Evolutionary conservation across 192 early-diverging fungal species (phyloP).

Genomic region (Coemansia guatemalensis): DNA sequence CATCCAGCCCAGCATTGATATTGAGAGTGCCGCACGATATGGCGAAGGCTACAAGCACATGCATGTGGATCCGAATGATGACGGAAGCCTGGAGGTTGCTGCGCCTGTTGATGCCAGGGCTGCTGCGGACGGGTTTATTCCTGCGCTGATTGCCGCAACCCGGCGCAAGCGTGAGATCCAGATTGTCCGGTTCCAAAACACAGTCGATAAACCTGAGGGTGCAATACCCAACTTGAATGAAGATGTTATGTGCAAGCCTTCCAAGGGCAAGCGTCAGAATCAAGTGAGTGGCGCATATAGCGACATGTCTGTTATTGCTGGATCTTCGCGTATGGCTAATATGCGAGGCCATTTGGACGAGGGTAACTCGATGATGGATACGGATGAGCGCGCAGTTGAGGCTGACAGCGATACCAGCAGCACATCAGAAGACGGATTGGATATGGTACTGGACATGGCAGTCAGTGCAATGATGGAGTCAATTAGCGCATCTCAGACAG

Average conservation of each 20-base stretch:
- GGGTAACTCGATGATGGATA: not conserved
- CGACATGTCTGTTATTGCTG: not conserved
- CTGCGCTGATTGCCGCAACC: slow-evolving; percentile 42
- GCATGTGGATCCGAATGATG: slow-evolving; percentile 41
- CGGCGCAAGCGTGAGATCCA: slow-evolving; percentile 53
- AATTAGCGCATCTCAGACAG: slow-evolving; percentile 38
- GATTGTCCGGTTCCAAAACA: slow-evolving; percentile 42
- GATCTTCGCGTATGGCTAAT: not conserved
- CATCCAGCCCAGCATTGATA: slow-evolving; percentile 37
- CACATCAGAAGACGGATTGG: slow-evolving; percentile 16
- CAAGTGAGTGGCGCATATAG: not conserved
- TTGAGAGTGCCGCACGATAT: slow-evolving; percentile 38
- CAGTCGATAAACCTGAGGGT: slow-evolving; percentile 36
- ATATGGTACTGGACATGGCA: slow-evolving; percentile 36
- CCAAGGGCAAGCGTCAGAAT: not conserved
- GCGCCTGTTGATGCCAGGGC: slow-evolving; percentile 8
- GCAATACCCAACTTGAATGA: slow-evolving; percentile 23
- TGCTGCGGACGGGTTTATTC: slow-evolving; percentile 35
- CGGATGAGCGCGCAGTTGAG: slow-evolving; percentile 1
- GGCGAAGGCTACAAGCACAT: slow-evolving; percentile 52
- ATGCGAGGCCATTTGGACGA: not conserved
- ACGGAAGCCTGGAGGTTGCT: slow-evolving; percentile 39
- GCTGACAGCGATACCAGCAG: not conserved
- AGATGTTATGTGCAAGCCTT: not conserved
- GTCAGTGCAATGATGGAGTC: slow-evolving; percentile 52